These are phyloP conservation scores for Xylariomycetidae sp. DNA, from an alignment of 2,329 filamentous ascomycete genomes.

Conservation along the genomic window DNA sequence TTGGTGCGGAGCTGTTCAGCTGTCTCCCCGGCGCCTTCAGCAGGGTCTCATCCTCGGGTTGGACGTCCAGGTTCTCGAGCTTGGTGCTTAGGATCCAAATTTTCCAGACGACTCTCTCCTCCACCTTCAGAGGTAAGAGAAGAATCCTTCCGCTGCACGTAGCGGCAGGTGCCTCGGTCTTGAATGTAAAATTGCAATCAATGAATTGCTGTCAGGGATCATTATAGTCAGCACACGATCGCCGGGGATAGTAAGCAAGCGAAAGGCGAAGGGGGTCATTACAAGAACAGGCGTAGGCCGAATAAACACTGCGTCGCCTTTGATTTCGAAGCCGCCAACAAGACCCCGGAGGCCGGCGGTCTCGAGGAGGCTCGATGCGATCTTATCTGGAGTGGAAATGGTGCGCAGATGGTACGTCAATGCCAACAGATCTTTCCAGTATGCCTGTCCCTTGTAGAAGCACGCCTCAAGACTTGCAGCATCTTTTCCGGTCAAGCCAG, in stretches of 20 bases:
- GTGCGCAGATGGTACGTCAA: slow-evolving; percentile 34
- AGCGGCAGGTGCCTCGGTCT: slow-evolving; percentile 24
- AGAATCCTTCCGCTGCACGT: slow-evolving; percentile 27
- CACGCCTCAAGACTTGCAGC: slow-evolving; percentile 16
- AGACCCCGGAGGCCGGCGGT: slow-evolving; percentile 13
- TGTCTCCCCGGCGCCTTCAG: slow-evolving; percentile 15
- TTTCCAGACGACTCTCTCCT: slow-evolving; percentile 21
- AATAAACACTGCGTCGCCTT: too few species aligned
- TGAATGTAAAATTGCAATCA: slow-evolving; percentile 30
- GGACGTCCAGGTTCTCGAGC: slow-evolving; percentile 16
- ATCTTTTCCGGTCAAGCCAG: slow-evolving; percentile 16
- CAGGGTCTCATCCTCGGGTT: slow-evolving; percentile 23
- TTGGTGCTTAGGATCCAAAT: slow-evolving; percentile 30
- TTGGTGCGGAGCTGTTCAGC: slow-evolving; percentile 6
- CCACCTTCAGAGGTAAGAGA: slow-evolving; percentile 19
- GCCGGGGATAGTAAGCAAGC: too few species aligned
- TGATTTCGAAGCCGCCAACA: too few species aligned
- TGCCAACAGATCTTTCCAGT: slow-evolving; percentile 32
- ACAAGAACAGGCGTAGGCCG: too few species aligned
- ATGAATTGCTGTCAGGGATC: too few species aligned
- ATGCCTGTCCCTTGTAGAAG: slow-evolving; percentile 29
- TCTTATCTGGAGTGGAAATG: slow-evolving; percentile 15
- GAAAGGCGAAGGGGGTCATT: too few species aligned
- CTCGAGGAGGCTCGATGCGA: slow-evolving; percentile 21
- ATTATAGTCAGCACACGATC: too few species aligned